Evolutionary conservation across 192 early-diverging fungal genomes (phyloP).

Genomic region (Dispira parvispora): DNA sequence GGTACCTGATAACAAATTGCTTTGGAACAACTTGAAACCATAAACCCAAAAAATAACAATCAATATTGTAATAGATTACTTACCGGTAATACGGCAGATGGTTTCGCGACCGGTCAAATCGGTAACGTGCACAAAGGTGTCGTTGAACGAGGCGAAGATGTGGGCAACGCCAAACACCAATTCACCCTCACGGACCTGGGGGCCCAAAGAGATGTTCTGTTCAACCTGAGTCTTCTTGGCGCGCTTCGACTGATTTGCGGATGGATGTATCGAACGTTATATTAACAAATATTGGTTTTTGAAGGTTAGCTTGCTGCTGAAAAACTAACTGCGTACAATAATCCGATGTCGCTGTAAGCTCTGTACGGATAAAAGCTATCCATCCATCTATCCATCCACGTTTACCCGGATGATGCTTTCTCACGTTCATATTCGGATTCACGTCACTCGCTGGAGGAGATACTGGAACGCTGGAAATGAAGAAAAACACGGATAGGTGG

Average conservation of each 20-base stretch:
- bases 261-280: conserved; percentile 12
- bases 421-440: not conserved
- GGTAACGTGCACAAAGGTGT: conserved; percentile 99
- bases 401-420: not conserved
- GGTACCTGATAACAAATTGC: too few species aligned
- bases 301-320: not conserved
- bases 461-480: not conserved
- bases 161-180: conserved; percentile 99
- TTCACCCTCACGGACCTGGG: conserved; percentile 94
- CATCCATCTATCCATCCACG: not conserved
- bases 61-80: conserved; percentile 14
- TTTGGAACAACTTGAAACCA: too few species aligned
- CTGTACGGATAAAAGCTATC: not conserved
- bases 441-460: not conserved
- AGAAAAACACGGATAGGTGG: not conserved
- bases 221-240: conserved; percentile 59
- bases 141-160: conserved; percentile 99
- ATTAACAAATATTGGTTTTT: not conserved
- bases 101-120: conserved; percentile 99
- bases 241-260: conserved; percentile 34
- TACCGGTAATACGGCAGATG: conserved; percentile 95
- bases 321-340: not conserved
- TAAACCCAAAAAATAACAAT: too few species aligned
- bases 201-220: conserved; percentile 89
- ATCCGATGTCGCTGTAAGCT: not conserved